Evolutionary conservation across 352 stramenopile genomes (phyloP), one percentile per base, ranked within the genome.

Genomic region (Globisporangium nodosum): DNA sequence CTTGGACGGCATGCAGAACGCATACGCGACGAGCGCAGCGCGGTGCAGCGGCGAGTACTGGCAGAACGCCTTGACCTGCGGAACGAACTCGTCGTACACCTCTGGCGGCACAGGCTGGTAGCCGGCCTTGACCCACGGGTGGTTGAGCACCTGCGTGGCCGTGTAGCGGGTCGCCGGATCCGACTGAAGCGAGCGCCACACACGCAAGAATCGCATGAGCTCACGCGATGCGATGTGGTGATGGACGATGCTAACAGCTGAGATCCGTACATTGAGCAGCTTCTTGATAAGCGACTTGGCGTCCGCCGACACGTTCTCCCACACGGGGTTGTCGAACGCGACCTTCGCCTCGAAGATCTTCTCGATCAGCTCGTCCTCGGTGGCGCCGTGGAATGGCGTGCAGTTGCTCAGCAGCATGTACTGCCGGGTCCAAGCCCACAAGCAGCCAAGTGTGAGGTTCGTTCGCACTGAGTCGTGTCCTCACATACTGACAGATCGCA

Each of bases 351-450:
- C 74, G 39, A 90, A 87, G 37, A 91, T 91, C 51, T 67, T 83
- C 43, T 93, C 81, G 43, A 90, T 79, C 8, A 91, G 56, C 16
- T 89, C 78, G 33, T 91, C 83, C 33, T 93, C 81, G 0, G 71
- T 88, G 0, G 76, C 56, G 16, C 77, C 83, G 35, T 81, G 73
- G 50, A 93, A 93, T 4, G 83, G 83, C 15, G 76, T 65, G 56
- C 73, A 76, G 67, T 90, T 90, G 73, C 79, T 91, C 50, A 93
- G 64, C 27, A 93, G 72, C 83, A 91, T 93, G 63, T 82, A 93
- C 82, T 90, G 49, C 15, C 15, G 39, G 16, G 21, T n/a, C 15
- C 18, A 15, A n/a, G 5, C 3, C 7, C 21, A 52, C 42, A 45
- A 5, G 18, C 27, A 21, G n/a, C 12, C 15, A 15, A 21, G 21